These are phyloP conservation scores for Cetraspora pellucida DNA, from an alignment of 192 early-diverging fungal genomes.

Conservation along the genomic window DNA sequence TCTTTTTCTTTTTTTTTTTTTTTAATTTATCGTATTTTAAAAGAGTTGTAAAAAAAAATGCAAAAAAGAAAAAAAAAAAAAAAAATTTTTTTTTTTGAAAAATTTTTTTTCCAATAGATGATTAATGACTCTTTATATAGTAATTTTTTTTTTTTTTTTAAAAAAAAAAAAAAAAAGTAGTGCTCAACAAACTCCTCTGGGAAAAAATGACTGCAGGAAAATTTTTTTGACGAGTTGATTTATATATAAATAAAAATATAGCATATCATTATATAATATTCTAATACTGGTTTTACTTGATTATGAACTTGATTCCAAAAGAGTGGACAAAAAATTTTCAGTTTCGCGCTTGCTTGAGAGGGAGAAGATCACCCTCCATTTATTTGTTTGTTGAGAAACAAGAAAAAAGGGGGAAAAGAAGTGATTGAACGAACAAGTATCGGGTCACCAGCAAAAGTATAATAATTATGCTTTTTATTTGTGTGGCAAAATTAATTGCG, in stretches of 20 bases:
- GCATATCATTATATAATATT: not conserved
- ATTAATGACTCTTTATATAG: not conserved
- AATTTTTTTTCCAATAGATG: not conserved
- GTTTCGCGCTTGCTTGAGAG: not conserved
- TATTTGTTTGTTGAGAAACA: slow-evolving; percentile 26
- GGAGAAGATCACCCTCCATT: slow-evolving; percentile 10
- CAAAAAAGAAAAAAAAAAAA: not conserved
- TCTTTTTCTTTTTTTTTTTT: not conserved
- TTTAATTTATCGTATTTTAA: too few species aligned
- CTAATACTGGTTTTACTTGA: not conserved
- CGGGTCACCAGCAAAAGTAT: not conserved
- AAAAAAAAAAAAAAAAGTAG: not conserved
- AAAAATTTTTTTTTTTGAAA: not conserved
- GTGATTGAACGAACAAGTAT: not conserved
- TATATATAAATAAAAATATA: not conserved
- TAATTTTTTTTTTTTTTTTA: not conserved
- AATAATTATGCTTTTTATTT: not conserved
- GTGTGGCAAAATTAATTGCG: not conserved
- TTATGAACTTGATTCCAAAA: not conserved
- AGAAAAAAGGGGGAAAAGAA: slow-evolving; percentile 6
- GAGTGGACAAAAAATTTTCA: not conserved
- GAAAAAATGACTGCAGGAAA: slow-evolving; percentile 7
- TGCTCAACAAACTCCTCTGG: not conserved
- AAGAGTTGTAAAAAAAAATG: too few species aligned
- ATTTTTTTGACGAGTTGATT: not conserved